Evolutionary conservation across 1,284 basidiomycete species (phyloP).

Genomic region (Ceratobasidium sp.): DNA sequence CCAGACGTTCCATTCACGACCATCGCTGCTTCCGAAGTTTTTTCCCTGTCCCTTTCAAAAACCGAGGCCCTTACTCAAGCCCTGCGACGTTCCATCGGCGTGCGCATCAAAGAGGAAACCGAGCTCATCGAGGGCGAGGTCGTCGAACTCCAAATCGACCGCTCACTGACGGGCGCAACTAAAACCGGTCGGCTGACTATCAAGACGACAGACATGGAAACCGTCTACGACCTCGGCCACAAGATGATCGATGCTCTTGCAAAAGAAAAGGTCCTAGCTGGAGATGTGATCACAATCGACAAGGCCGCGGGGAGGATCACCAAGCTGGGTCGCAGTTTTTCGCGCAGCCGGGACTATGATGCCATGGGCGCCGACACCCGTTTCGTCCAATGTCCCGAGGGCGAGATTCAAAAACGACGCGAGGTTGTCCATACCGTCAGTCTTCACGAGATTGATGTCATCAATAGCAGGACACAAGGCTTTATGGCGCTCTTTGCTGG

Average conservation of each 20-base stretch:
- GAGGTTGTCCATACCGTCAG: constrained; percentile 98
- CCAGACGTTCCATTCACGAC: constrained; percentile 96
- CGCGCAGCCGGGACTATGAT: constrained; percentile 96
- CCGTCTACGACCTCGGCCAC: constrained; percentile 97
- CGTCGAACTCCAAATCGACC: constrained; percentile 98
- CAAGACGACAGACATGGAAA: constrained; percentile 99
- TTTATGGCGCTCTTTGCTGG: constrained; percentile 73
- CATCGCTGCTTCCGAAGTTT: constrained; percentile 97
- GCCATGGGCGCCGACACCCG: constrained; percentile 97
- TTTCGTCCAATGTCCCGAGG: constrained; percentile 98
- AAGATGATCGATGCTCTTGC: constrained; percentile 99
- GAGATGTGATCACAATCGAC: constrained; percentile 97
- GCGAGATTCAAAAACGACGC: constrained; percentile 96
- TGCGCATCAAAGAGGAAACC: constrained; percentile 97
- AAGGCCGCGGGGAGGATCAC: constrained; percentile 98
- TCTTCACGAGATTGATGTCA: constrained; percentile 98
- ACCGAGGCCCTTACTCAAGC: constrained; percentile 98
- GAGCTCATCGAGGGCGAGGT: constrained; percentile 99
- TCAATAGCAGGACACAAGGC: constrained; percentile 97
- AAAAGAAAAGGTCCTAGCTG: constrained; percentile 97
- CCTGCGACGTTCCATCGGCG: constrained; percentile 92
- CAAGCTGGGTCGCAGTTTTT: constrained; percentile 96
- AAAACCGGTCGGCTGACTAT: constrained; percentile 98
- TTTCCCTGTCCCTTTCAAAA: constrained; percentile 97
- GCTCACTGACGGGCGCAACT: constrained; percentile 95